These are phyloP conservation scores for Trichosporon ovoides DNA, from an alignment of 1,284 basidiomycete genomes.

Conservation along the genomic window DNA sequence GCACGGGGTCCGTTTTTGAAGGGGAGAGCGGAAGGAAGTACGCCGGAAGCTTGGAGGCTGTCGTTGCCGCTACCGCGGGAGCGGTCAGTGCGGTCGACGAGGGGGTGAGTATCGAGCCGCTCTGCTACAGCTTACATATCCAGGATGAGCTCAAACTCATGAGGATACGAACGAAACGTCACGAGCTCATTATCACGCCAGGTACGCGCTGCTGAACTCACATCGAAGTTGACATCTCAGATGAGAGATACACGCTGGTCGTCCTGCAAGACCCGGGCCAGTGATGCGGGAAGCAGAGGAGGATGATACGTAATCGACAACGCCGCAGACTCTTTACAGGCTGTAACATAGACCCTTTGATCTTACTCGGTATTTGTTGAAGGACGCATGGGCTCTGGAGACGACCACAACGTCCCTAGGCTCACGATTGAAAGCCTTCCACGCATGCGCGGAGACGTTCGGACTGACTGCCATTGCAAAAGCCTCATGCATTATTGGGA, in stretches of 20 bases:
- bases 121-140: neutral
- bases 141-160: slow-evolving; percentile 84
- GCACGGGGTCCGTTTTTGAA: slow-evolving; percentile 79
- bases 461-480: no score
- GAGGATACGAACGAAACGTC: slow-evolving; percentile 80
- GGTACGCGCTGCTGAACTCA: slow-evolving; percentile 54
- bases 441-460: no score
- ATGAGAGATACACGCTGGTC: slow-evolving; percentile 71
- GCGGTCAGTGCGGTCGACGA: slow-evolving; percentile 57
- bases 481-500: no score
- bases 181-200: slow-evolving; percentile 91
- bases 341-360: no score
- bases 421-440: no score
- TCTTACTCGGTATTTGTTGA: no score
- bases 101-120: slow-evolving; percentile 23
- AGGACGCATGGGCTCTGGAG: no score
- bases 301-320: no score
- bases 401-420: no score
- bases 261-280: slow-evolving; percentile 69
- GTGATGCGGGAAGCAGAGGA: no score
- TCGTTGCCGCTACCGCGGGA: slow-evolving; percentile 67
- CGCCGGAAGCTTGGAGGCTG: slow-evolving; percentile 66
- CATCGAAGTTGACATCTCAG: slow-evolving; percentile 48
- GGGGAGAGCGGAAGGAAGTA: slow-evolving; percentile 77
- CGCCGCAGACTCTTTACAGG: no score